Percentiles rank a stretch among this genome's conserved stretches.
phyloP scores from a whole-genome alignment of 2,329 filamentous ascomycete species.

The Colletotrichum musae region DNA sequence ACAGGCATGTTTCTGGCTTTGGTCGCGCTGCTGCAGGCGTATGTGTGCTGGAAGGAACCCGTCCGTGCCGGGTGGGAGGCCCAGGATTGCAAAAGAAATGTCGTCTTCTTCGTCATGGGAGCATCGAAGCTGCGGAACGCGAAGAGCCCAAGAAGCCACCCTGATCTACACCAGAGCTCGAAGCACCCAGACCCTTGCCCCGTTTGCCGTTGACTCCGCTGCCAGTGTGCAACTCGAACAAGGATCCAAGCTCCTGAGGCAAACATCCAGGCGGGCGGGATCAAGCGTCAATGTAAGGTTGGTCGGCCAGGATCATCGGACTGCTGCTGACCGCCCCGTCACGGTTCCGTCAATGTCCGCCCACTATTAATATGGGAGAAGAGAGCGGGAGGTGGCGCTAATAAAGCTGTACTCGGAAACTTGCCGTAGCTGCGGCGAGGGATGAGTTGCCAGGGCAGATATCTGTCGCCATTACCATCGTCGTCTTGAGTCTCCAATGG shows the following conservation, averaged over 20 bases:
- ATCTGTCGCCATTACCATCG: constrained; percentile 2
- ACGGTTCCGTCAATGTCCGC: background rate
- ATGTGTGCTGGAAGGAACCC: constrained; percentile 6
- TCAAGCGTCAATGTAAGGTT: background rate
- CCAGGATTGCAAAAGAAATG: constrained; percentile 10
- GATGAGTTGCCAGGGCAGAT: constrained; percentile 13
- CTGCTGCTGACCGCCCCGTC: constrained; percentile 14
- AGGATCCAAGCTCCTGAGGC: background rate
- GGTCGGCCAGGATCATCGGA: constrained; percentile 2
- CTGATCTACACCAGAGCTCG: background rate
- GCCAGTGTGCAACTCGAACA: background rate
- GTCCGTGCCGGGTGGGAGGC: constrained; percentile 12
- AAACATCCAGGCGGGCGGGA: constrained; percentile 18
- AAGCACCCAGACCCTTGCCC: background rate
- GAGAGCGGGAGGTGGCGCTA: constrained; percentile 12
- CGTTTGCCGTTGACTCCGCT: constrained; percentile 1
- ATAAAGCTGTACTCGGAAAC: constrained; percentile 13
- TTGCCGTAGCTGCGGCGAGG: constrained; percentile 28
- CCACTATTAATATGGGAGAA: background rate
- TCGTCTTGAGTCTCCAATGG: constrained; percentile 33
- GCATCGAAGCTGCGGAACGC: background rate
- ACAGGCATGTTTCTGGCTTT: background rate
- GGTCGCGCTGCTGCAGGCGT: constrained; percentile 14
- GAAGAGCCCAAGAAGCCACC: background rate
- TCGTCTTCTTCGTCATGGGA: background rate